Percentiles rank a stretch among this genome's conserved stretches.
phyloP scores from a whole-genome alignment of 1,284 basidiomycete species.

The Trichosporon sp. region DNA sequence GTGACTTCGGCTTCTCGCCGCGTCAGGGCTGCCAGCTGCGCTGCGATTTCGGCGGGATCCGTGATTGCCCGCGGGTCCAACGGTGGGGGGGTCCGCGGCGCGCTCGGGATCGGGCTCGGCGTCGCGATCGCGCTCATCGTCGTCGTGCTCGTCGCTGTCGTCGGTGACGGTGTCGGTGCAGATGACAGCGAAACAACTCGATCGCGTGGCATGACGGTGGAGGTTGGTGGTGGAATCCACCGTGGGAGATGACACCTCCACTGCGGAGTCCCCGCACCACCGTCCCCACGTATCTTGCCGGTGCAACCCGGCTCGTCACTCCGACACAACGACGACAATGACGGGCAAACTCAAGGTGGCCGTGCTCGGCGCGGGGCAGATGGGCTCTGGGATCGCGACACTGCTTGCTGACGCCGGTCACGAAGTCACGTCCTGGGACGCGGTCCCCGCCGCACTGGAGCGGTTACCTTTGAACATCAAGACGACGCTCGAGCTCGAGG shows the following conservation, averaged over 20 bases:
- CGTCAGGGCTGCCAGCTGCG: constrained; percentile 64
- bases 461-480: background rate
- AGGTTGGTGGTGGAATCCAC: background rate
- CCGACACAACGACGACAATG: background rate
- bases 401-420: constrained; percentile 27
- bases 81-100: constrained; percentile 30
- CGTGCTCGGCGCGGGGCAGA: constrained; percentile 26
- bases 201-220: constrained; percentile 9
- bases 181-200: constrained; percentile 15
- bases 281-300: background rate
- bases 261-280: background rate
- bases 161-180: background rate
- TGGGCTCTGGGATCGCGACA: constrained; percentile 24
- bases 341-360: constrained; percentile 18
- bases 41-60: constrained; percentile 46
- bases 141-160: background rate
- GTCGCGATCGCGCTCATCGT: constrained; percentile 15
- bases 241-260: background rate
- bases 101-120: constrained; percentile 26
- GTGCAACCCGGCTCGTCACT: background rate
- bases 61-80: constrained; percentile 47
- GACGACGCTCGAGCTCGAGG: constrained; percentile 17
- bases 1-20: constrained; percentile 77
- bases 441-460: background rate
- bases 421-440: constrained; percentile 21